Evolutionary conservation across 345 rosid species (phyloP), one percentile per base, ranked within the genome.

Genomic region (Cardiospermum halicacabum): DNA sequence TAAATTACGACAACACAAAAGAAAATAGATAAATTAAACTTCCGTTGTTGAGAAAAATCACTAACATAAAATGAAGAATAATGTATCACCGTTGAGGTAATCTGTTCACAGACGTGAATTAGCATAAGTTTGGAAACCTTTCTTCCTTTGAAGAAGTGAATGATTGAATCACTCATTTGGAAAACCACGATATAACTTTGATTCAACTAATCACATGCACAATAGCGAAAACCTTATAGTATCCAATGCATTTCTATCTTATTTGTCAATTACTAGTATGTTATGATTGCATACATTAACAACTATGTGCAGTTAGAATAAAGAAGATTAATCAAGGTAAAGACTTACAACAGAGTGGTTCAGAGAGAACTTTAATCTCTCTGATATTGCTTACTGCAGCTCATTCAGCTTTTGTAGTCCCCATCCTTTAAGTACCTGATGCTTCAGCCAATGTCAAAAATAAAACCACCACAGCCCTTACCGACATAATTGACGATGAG

Each of bases 51-150:
- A 37, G 43, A 28, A 51, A 56, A 6, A 55, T 45, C 18, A 68
- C 50, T 22, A 30, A 56, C 30, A 28, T 24, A 12, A 31, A 31
- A 58, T 51, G 22, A 15, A 49, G 47, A 68, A n/a, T n/a, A 65
- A 39, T 22, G 7, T 68, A 32, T 95, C 99, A 36, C 97, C 97
- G 65, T 94, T 94, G 43, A 94, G 75, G 77, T 87, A 91, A 79
- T 94, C 97, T 59, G 95, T 75, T 81, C 86, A 15, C 2, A 5
- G n/a, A 25, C 3, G 11, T n/a, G 15, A 7, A 22, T 8, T n/a
- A n/a, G 32, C 51, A 45, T 11, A 11, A 21, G n/a, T 15, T 3
- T 16, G 34, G 8, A 42, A 47, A 47, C 32, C 43, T 31, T 12
- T 5, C 30, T 62, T 31, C 21, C 24, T 31, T 30, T 19, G 64